Evolutionary conservation across 2,329 filamentous ascomycete species (phyloP).

Genomic region (Ophiostoma perfectum): DNA sequence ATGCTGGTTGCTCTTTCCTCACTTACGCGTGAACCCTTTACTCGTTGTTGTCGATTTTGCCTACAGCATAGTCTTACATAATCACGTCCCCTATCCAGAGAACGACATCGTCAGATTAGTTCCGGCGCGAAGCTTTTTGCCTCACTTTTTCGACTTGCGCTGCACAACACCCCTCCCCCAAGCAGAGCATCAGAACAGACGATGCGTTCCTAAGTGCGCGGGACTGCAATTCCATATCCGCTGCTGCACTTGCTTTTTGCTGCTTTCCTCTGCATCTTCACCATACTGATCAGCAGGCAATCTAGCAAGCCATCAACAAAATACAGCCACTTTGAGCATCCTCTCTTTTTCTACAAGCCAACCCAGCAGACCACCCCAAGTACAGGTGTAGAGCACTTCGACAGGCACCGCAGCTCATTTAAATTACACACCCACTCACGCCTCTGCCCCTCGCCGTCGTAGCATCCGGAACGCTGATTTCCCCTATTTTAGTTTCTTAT

Average conservation of each 20-base stretch:
- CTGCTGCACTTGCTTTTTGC: background rate
- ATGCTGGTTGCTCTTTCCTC: background rate
- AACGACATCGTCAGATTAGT: background rate
- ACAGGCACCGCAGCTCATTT: slow-evolving; percentile 16
- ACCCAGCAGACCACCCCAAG: background rate
- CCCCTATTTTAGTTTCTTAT: slow-evolving; percentile 15
- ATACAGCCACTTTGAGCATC: background rate
- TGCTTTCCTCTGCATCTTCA: background rate
- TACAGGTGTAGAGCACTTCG: no score
- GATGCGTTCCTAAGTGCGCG: no score
- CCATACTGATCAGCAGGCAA: background rate
- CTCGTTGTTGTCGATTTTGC: background rate
- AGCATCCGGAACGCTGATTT: slow-evolving; percentile 19
- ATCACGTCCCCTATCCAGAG: background rate
- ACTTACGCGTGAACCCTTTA: no score
- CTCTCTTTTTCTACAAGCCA: background rate
- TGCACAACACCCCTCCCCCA: background rate
- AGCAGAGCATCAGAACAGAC: background rate
- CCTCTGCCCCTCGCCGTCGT: slow-evolving; percentile 22
- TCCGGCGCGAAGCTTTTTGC: background rate
- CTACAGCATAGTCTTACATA: background rate
- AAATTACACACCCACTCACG: slow-evolving; percentile 18
- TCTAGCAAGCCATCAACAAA: background rate
- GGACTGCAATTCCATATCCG: background rate
- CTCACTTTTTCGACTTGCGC: slow-evolving; percentile 1